Percentiles rank a stretch among this genome's conserved stretches.
Conservation (phyloP, 441 rosid genomes). For the California macrophylla region DNA sequence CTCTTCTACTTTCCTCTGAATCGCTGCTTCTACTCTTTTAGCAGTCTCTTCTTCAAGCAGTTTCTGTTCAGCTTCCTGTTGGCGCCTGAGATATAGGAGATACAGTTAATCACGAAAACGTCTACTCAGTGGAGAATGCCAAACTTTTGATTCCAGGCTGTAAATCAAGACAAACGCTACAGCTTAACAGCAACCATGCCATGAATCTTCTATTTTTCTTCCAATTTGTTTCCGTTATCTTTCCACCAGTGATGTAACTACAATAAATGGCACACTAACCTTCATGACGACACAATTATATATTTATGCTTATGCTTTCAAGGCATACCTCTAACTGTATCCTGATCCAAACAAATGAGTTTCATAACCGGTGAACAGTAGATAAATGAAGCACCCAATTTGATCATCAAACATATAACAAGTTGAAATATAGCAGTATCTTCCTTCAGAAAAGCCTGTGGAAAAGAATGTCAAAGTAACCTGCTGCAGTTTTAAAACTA, state of each 20-base stretch:
- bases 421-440: slow-evolving; percentile 64
- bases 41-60: slow-evolving; percentile 88
- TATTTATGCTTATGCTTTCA: slow-evolving; percentile 39
- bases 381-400: slow-evolving; percentile 54
- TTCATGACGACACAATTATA: slow-evolving; percentile 38
- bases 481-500: slow-evolving; percentile 57
- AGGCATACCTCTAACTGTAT: slow-evolving; percentile 79
- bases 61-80: slow-evolving; percentile 75
- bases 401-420: slow-evolving; percentile 66
- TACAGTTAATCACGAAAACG: slow-evolving; percentile 37
- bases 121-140: slow-evolving; percentile 13
- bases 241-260: slow-evolving; percentile 22
- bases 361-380: slow-evolving; percentile 63
- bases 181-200: slow-evolving; percentile 20
- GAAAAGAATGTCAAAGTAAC: slow-evolving; percentile 60
- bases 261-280: slow-evolving; percentile 52
- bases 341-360: slow-evolving; percentile 73
- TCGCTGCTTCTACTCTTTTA: slow-evolving; percentile 76
- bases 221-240: slow-evolving; percentile 4
- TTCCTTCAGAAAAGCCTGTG: slow-evolving; percentile 82
- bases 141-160: slow-evolving; percentile 27
- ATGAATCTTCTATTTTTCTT: slow-evolving; percentile 12
- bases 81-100: slow-evolving; percentile 55
- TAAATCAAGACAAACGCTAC: slow-evolving; percentile 28
- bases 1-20: slow-evolving; percentile 65